Conservation (phyloP, 1,284 basidiomycete species). For the Ganoderma sinense region DNA sequence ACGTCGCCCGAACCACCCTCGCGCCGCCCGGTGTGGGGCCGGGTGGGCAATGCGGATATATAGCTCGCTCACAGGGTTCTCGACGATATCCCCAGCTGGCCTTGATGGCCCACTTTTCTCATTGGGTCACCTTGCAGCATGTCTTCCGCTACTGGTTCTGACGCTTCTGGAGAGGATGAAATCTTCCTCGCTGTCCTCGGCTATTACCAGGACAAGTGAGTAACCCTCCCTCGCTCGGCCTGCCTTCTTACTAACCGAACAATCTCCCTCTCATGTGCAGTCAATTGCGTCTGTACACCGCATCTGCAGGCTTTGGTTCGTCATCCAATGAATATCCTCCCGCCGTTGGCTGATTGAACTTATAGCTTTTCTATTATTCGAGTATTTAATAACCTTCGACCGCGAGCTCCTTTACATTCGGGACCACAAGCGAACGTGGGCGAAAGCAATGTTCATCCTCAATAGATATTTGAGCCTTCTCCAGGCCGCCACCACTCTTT, state of each 20-base stretch:
- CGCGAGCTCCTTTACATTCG: slow-evolving; percentile 14
- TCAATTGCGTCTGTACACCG: neutral
- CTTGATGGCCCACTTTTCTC: slow-evolving; percentile 14
- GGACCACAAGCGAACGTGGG: slow-evolving; percentile 9
- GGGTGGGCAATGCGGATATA: slow-evolving; percentile 4
- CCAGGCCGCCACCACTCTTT: neutral
- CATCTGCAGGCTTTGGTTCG: neutral
- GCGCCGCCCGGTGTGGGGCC: neutral
- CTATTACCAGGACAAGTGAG: neutral
- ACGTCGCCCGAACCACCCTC: neutral
- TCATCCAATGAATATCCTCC: neutral
- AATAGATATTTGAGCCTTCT: slow-evolving; percentile 18
- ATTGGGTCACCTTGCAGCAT: slow-evolving; percentile 10
- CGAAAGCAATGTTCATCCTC: slow-evolving; percentile 13
- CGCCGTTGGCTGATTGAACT: neutral
- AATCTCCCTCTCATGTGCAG: neutral
- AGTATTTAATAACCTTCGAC: slow-evolving; percentile 15
- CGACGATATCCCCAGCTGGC: slow-evolving; percentile 5
- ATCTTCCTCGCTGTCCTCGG: neutral
- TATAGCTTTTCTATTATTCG: slow-evolving; percentile 7
- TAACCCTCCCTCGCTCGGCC: neutral
- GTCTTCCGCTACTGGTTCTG: slow-evolving; percentile 10
- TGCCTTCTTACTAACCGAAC: neutral
- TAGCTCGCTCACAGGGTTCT: neutral
- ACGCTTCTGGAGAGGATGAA: slow-evolving; percentile 6